Evolutionary conservation across 1,284 basidiomycete species (phyloP), one percentile per base, ranked within the genome.

Genomic region (Rugosomyces carneus): DNA sequence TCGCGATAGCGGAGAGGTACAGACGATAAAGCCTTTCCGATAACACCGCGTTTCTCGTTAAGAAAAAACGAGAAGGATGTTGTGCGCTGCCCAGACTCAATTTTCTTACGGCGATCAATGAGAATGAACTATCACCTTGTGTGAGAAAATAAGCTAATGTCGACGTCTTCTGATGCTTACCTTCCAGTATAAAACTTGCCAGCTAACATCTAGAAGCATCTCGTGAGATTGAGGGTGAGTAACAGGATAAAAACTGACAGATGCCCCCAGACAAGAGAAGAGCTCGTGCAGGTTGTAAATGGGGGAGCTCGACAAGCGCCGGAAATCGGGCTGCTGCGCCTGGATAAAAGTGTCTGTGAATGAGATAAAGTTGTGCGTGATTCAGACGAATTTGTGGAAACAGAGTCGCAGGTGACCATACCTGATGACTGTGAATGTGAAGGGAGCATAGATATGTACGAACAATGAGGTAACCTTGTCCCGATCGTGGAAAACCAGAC

Each of bases 381-480:
- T 13, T 29, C 27, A 29, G 27, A 9, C 29, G 34, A 41, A 40
- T 41, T 41, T 19, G 38, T 35, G 42, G 6, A 36, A 45, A 46
- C 39, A 40, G 20, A 23, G 5, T 8, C n/a, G 8, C 13, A 29
- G 15, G 8, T 37, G 39, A 32, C 29, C 68, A 77, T 53, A 90
- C 90, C 89, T 74, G 48, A 96, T 93, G 31, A 93, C 85, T 5
- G 88, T 91, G 57, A 97, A 87, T 1, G 83, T 80, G 50, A 93
- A 76, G 0, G 93, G 89, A 0, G 89, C 79, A 57, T 94, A 93
- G 49, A 95, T 84, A 60, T 95, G 93, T 36, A 95, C 80, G 68
- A 93, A 95, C 15, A 95, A 66, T 9, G 88, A 91, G 3, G 89
- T 94, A 59, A 94, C 88, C 63, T 95, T 95, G 63, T 97, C 93